Evolutionary conservation across 768 basidiomycete species (phyloP).

Genomic region (Epithele typhae): DNA sequence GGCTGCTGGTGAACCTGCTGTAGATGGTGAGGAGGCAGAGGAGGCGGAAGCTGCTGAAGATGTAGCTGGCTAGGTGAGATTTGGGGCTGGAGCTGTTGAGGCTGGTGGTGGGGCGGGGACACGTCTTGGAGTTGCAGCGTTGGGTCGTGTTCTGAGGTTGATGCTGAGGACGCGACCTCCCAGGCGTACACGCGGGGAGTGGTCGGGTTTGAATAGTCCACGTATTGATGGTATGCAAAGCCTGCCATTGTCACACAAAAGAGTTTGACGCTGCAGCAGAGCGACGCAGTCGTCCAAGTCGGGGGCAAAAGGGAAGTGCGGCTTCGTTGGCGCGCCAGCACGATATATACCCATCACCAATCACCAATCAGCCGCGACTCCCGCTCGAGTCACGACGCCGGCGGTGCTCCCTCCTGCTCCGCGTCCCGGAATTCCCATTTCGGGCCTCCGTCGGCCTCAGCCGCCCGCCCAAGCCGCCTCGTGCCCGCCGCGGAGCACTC

Average conservation of each 20-base stretch:
- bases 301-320: background rate
- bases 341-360: background rate
- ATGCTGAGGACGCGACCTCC: slow-evolving; percentile 9
- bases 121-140: slow-evolving; percentile 1
- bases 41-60: slow-evolving; percentile 11
- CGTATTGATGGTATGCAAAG: slow-evolving; percentile 18
- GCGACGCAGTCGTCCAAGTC: background rate
- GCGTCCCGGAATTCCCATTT: background rate
- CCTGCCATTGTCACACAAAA: slow-evolving; percentile 18
- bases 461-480: too few species aligned
- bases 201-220: slow-evolving; percentile 19
- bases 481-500: too few species aligned
- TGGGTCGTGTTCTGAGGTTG: slow-evolving; percentile 9
- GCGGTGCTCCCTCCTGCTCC: background rate
- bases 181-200: slow-evolving; percentile 17
- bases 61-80: slow-evolving; percentile 14
- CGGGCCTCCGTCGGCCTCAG: too few species aligned
- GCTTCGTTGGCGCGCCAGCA: background rate
- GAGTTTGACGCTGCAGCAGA: background rate
- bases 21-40: slow-evolving; percentile 1
- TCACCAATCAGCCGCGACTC: too few species aligned
- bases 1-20: slow-evolving; percentile 7
- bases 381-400: too few species aligned
- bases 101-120: slow-evolving; percentile 1
- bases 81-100: slow-evolving; percentile 7